Percentiles rank a stretch among this genome's conserved stretches.
Evolutionary conservation across 768 basidiomycete genomes (phyloP).

Genomic region (Chlorophyllum brunneum): DNA sequence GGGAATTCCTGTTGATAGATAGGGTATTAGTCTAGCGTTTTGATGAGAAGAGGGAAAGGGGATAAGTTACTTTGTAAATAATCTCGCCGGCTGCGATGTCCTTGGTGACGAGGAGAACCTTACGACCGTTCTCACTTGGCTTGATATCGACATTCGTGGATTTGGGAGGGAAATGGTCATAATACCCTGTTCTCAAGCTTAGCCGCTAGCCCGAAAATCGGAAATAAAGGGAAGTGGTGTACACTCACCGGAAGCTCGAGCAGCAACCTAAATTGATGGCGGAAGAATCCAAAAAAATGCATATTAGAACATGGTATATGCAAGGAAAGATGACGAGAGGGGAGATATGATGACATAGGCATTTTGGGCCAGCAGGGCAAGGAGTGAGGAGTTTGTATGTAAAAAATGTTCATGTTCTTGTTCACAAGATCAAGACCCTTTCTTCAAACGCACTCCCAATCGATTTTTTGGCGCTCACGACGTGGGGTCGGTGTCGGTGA

Average conservation of each 20-base stretch:
- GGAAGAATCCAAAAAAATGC: constrained; percentile 18
- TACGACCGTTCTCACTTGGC: constrained; percentile 36
- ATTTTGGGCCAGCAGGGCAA: constrained; percentile 13
- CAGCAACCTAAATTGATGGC: constrained; percentile 48
- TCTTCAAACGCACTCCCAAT: constrained; percentile 9
- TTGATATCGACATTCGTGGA: constrained; percentile 65
- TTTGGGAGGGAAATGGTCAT: constrained; percentile 71
- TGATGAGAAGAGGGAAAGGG: neutral
- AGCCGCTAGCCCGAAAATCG: constrained; percentile 14
- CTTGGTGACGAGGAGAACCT: constrained; percentile 58
- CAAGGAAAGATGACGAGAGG: constrained; percentile 48
- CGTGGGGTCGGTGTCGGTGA: constrained; percentile 68
- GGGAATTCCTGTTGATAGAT: constrained; percentile 64
- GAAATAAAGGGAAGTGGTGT: neutral
- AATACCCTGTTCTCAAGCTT: constrained; percentile 54
- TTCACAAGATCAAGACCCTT: constrained; percentile 25
- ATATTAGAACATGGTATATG: constrained; percentile 42
- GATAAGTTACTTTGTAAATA: constrained; percentile 62
- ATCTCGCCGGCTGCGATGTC: constrained; percentile 68
- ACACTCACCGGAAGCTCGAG: constrained; percentile 72
- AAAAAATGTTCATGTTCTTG: constrained; percentile 4
- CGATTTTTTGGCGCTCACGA: constrained; percentile 16
- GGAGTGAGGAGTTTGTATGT: constrained; percentile 5
- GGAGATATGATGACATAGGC: constrained; percentile 23
- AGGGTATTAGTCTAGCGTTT: constrained; percentile 8